phyloP scores from a whole-genome alignment of 2,329 filamentous ascomycete species.

The Nemania diffusa region DNA sequence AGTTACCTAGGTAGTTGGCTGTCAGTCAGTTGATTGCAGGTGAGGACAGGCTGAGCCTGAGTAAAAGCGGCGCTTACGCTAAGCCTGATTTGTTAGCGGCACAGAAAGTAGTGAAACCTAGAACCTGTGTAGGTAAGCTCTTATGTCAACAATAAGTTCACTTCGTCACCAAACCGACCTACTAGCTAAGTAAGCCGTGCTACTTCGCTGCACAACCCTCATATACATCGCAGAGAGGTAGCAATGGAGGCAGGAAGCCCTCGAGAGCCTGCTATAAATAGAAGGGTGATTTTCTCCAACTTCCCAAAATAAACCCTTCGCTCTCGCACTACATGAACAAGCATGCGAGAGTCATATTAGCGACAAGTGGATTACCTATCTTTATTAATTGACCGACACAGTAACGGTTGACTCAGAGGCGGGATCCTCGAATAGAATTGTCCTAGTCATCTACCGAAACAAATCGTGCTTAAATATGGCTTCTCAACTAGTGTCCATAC shows the following conservation, averaged over 20 bases:
- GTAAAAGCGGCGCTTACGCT: no score
- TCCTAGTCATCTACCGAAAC: not conserved
- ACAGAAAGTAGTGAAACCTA: no score
- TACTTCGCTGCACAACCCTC: not conserved
- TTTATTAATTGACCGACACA: not conserved
- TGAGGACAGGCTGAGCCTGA: no score
- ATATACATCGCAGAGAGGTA: not conserved
- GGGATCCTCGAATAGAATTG: not conserved
- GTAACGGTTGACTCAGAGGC: not conserved
- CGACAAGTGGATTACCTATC: not conserved
- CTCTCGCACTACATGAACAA: not conserved
- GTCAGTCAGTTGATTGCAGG: no score
- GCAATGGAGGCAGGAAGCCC: conserved; percentile 7
- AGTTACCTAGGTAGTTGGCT: no score
- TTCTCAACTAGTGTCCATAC: conserved; percentile 25
- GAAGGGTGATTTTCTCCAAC: not conserved
- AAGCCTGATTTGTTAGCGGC: no score
- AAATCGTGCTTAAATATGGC: conserved; percentile 18
- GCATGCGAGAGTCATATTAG: not conserved
- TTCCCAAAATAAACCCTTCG: not conserved
- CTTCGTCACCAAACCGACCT: not conserved
- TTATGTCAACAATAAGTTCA: no score
- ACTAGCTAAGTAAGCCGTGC: not conserved
- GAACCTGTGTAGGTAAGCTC: no score
- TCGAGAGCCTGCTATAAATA: not conserved